These are phyloP conservation scores for Musa itinerans DNA, from an alignment of 176 grass and related monocot species.

Conservation along the genomic window DNA sequence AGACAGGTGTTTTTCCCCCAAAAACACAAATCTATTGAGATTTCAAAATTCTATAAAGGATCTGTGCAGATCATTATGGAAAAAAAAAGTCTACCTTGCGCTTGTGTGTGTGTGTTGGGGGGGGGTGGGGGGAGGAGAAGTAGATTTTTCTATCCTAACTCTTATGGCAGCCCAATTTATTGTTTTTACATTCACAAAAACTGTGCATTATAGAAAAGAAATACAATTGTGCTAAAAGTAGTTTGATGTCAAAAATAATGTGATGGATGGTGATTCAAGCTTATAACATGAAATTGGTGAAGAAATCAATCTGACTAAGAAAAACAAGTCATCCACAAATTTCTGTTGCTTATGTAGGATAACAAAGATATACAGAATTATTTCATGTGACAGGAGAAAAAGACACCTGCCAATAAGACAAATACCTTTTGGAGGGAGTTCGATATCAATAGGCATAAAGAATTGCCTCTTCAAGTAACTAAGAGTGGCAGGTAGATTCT, in stretches of 20 bases:
- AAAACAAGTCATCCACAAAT: background rate
- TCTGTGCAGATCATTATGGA: too few relatives aligned
- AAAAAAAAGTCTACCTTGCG: too few relatives aligned
- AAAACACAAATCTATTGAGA: too few relatives aligned
- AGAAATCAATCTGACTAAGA: background rate
- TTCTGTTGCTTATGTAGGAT: background rate
- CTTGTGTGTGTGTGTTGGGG: too few relatives aligned
- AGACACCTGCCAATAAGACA: background rate
- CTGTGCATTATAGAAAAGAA: too few relatives aligned
- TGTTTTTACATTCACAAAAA: too few relatives aligned
- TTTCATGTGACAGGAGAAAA: slow-evolving; percentile 13
- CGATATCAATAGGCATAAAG: slow-evolving; percentile 57
- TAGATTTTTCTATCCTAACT: too few relatives aligned
- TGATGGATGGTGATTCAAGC: background rate
- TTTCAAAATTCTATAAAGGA: too few relatives aligned
- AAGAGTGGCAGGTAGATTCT: slow-evolving; percentile 61
- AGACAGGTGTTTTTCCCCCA: background rate
- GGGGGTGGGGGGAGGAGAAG: too few relatives aligned
- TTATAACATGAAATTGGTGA: background rate
- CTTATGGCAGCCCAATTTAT: too few relatives aligned
- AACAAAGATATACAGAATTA: slow-evolving; percentile 4
- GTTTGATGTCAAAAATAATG: too few relatives aligned
- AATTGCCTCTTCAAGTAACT: slow-evolving; percentile 65
- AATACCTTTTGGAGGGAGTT: slow-evolving; percentile 65
- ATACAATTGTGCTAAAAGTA: too few relatives aligned